These are phyloP conservation scores for Phytophthora multivora DNA, from an alignment of 352 stramenopile genomes.

Conservation along the genomic window DNA sequence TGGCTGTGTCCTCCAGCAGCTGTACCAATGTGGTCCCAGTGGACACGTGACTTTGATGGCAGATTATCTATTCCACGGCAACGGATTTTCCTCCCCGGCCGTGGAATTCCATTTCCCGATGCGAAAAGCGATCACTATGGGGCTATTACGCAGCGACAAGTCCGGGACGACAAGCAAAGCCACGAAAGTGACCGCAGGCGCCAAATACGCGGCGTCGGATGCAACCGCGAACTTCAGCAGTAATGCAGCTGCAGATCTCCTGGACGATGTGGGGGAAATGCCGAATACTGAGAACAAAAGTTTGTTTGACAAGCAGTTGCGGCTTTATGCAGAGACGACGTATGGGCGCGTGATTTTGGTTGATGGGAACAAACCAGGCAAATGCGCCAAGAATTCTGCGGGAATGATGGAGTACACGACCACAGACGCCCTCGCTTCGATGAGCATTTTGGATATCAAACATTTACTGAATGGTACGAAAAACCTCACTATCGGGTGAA, in stretches of 20 bases:
- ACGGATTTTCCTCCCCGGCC: slow-evolving; percentile 37
- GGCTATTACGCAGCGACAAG: slow-evolving; percentile 21
- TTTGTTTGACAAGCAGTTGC: slow-evolving; percentile 51
- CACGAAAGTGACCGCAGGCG: slow-evolving; percentile 13
- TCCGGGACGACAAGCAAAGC: background rate
- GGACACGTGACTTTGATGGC: slow-evolving; percentile 44
- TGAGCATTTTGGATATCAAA: slow-evolving; percentile 61
- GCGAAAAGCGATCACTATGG: slow-evolving; percentile 42
- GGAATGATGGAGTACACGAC: slow-evolving; percentile 43
- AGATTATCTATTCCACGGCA: slow-evolving; percentile 56
- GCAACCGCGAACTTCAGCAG: slow-evolving; percentile 10
- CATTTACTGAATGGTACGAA: slow-evolving; percentile 52
- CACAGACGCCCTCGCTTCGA: slow-evolving; percentile 49
- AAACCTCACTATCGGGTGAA: slow-evolving; percentile 42
- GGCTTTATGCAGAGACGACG: slow-evolving; percentile 36
- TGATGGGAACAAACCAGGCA: slow-evolving; percentile 37
- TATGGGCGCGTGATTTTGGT: slow-evolving; percentile 47
- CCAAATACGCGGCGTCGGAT: slow-evolving; percentile 23
- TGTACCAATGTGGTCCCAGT: slow-evolving; percentile 59
- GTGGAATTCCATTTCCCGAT: slow-evolving; percentile 41
- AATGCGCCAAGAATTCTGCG: slow-evolving; percentile 30
- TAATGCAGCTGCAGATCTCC: background rate
- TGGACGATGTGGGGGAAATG: slow-evolving; percentile 12
- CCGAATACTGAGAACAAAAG: slow-evolving; percentile 34
- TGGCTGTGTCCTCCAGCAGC: slow-evolving; percentile 48